Base-by-base conservation (phyloP, 139 green algal genomes). In the Closterium sp. region DNA sequence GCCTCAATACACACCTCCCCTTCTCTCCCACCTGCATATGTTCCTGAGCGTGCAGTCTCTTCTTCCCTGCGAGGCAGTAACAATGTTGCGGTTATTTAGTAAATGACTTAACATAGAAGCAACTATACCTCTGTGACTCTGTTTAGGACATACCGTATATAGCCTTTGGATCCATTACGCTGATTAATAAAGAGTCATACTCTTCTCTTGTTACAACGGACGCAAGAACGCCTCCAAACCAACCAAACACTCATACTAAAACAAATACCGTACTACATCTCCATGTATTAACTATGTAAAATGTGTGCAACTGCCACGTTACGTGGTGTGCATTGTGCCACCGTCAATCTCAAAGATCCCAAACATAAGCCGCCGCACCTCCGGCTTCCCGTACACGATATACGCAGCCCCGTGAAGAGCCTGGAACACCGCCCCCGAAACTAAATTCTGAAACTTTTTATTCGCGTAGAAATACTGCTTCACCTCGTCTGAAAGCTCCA, bases 361-460 rank as follows among this genome's bases (percentile, higher is more conserved):
- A 33, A 91, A 91, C 66, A 91, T 89, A 6, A 91, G 28, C 31
- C 89, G 84, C 89, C 30, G 35, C 0, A 91, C 89, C 69, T 91
- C 89, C 89, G 25, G 28, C 69, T 91, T 91, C 25, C 89, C 76
- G 5, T 91, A 91, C 30, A 91, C 89, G 16, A 91, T 16, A 33
- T 91, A 91, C 16, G 43, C 89, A 9, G 30, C 89, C 31, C 30
- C 89, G 31, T 91, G 89, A 28, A 91, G 16, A 31, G 36, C 89
- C 69, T 91, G 89, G 0, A 83, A 43, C 66, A 89, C 66, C 28
- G 89, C 23, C 8, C 43, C 89, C 0, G 25, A 33, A 25, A n/a
- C 25, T 12, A 91, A 21, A 2, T n/a, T 25, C 19, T 83, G 64
- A 32, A 90, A 35, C 64, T 33, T 25, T 43, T 83, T 83, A 90